These are phyloP conservation scores for Ogataea philodendri DNA, from an alignment of 805 yeast species.

Conservation along the genomic window DNA sequence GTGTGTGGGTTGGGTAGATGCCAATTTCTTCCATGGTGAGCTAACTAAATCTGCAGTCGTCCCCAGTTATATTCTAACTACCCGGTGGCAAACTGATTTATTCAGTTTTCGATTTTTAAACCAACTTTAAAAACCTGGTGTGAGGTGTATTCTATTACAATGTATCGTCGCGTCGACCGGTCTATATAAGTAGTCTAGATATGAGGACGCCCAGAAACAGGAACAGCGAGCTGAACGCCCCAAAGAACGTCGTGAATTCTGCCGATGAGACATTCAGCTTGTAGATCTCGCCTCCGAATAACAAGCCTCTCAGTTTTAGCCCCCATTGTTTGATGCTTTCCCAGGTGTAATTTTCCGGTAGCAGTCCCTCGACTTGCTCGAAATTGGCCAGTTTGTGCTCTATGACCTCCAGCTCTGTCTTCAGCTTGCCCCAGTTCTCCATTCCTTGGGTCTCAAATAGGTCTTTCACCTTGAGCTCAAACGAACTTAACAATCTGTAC, in stretches of 20 bases:
- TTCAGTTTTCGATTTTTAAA: slow-evolving; percentile 13
- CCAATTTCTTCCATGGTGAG: slow-evolving; percentile 62
- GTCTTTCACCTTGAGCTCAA: slow-evolving; percentile 73
- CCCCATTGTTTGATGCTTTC: slow-evolving; percentile 1
- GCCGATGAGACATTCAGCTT: slow-evolving; percentile 1
- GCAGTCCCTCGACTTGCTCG: slow-evolving; percentile 6
- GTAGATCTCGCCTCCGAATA: slow-evolving; percentile 1
- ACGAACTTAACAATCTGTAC: slow-evolving; percentile 70
- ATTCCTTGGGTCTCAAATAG: slow-evolving; percentile 37
- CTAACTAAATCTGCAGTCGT: not conserved
- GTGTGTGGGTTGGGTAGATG: slow-evolving; percentile 37
- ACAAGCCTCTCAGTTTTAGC: not conserved
- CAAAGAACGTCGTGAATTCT: slow-evolving; percentile 4
- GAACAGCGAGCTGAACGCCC: slow-evolving; percentile 7
- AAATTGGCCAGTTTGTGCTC: slow-evolving; percentile 18
- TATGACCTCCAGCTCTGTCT: slow-evolving; percentile 16
- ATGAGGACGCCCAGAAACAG: slow-evolving; percentile 6
- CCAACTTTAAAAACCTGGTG: too few species aligned
- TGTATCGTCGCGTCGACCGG: slow-evolving; percentile 12
- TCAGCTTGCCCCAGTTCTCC: slow-evolving; percentile 12
- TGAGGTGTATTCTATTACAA: slow-evolving; percentile 5
- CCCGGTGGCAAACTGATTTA: slow-evolving; percentile 18
- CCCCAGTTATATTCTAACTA: too few species aligned
- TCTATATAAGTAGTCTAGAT: slow-evolving; percentile 6
- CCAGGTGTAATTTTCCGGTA: slow-evolving; percentile 5